Base-by-base conservation (phyloP, 352 stramenopile genomes). In the Phytopythium kandeliae region DNA sequence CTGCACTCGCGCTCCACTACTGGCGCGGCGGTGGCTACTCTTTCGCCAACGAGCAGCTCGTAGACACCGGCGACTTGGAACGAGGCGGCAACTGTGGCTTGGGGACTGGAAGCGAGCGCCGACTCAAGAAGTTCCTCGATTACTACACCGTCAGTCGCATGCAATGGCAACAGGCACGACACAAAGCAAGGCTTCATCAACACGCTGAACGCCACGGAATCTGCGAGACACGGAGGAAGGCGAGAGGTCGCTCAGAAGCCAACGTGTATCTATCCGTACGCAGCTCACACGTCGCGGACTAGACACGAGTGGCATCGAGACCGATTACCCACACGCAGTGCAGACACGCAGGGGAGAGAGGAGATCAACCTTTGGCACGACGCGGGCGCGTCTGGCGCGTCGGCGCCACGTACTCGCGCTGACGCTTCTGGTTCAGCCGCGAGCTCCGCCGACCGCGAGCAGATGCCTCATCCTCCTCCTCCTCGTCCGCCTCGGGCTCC, bases 331-430 rank as follows among this genome's bases (percentile, higher is more conserved):
- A 62, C 51, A 55, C 58, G 61, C 26, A 55, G 47, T 61, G 52
- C 55, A 61, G 35, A 53, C 63, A 62, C 28, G 66, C 57, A 65
- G 54, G 51, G 54, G 57, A 44, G 35, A 56, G 62, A 51, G 62
- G 59, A 73, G 57, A 71, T 82, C 70, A 85, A 82, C 73, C 73
- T 85, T 85, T 85, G 64, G 74, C 71, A 49, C 73, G 73, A 56
- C 72, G 71, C 47, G 67, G 49, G 50, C 59, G 63, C 54, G 63
- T 81, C 48, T 60, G 62, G 40, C 63, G 56, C 16, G 65, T 28
- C 17, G 34, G 53, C 22, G 42, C 24, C 42, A 51, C 53, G 28
- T 48, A 46, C 24, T 63, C 54, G 25, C 55, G 56, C 48, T 66
- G 63, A 8, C 44, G 58, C 55, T 72, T 71, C 35, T 47, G 24